Conservation (phyloP, 148 eudicot species). For the Rhododendron simsii region DNA sequence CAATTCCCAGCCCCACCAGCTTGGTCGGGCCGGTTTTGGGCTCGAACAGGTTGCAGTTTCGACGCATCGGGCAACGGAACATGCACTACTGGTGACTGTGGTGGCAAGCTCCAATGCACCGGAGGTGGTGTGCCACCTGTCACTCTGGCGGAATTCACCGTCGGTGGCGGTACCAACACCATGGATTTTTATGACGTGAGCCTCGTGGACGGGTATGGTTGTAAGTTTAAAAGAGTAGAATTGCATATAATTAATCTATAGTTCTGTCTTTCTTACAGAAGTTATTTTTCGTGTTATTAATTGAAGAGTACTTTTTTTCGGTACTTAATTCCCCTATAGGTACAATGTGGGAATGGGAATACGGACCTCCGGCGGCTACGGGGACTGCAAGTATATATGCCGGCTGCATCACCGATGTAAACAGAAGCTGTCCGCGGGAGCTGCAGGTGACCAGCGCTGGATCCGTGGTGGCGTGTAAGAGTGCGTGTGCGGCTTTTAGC, state of each 20-base stretch:
- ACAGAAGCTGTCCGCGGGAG: constrained; percentile 50
- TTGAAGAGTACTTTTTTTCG: too few relatives aligned
- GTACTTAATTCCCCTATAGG: not conserved
- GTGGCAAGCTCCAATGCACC: too few relatives aligned
- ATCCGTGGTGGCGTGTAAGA: constrained; percentile 59
- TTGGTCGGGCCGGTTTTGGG: constrained; percentile 96
- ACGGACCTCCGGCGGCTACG: constrained; percentile 34
- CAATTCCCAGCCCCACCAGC: constrained; percentile 48
- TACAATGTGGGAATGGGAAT: constrained; percentile 55
- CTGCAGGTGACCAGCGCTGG: constrained; percentile 36
- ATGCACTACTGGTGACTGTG: too few relatives aligned
- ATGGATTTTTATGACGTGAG: constrained; percentile 82
- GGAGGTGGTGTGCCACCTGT: constrained; percentile 34
- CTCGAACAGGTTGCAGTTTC: constrained; percentile 73
- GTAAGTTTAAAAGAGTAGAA: not conserved
- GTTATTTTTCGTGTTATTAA: too few relatives aligned
- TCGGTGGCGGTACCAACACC: constrained; percentile 24
- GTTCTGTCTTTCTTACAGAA: too few relatives aligned
- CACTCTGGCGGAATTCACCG: constrained; percentile 66
- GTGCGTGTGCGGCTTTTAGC: constrained; percentile 65
- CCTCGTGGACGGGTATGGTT: constrained; percentile 67
- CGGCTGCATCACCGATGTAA: constrained; percentile 60
- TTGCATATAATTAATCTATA: too few relatives aligned
- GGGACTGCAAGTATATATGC: constrained; percentile 63
- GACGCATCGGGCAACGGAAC: constrained; percentile 10